Conservation (phyloP, 176 grass and related monocot species). For the Ensete glaucum region DNA sequence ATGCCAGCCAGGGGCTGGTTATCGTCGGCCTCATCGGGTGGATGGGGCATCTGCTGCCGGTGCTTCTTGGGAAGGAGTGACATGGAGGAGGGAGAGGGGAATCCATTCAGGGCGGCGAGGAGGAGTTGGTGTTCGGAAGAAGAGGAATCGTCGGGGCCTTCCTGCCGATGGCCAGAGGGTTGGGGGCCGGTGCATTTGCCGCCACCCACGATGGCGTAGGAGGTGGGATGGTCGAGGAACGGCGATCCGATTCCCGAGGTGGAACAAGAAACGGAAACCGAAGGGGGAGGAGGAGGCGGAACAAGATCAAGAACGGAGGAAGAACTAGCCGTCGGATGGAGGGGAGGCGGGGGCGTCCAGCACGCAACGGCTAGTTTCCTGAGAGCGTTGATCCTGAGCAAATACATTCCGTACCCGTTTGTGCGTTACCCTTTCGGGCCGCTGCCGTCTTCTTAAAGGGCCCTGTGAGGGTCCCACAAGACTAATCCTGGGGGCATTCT, state of each 20-base stretch:
- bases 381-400: too few species aligned
- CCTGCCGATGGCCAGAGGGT: conserved; percentile 12
- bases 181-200: conserved; percentile 7
- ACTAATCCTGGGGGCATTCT: too few species aligned
- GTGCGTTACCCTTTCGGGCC: too few species aligned
- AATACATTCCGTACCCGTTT: too few species aligned
- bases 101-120: conserved; percentile 16
- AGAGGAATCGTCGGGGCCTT: conserved; percentile 36
- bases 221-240: conserved; percentile 1
- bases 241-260: too few species aligned
- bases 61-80: conserved; percentile 16
- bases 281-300: not conserved
- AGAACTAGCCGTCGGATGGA: too few species aligned
- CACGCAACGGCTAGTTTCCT: too few species aligned
- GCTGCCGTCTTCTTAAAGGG: too few species aligned
- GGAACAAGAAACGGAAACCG: not conserved
- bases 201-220: conserved; percentile 15
- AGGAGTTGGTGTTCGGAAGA: conserved; percentile 26
- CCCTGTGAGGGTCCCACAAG: too few species aligned
- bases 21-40: conserved; percentile 34
- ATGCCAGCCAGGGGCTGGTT: conserved; percentile 36
- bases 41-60: not conserved
- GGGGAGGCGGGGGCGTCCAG: too few species aligned
- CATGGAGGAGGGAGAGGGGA: conserved; percentile 14
- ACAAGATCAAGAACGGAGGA: not conserved